A percentile compares a stretch with the other conserved stretches of the same genome.
These are phyloP conservation scores for Lactarius hatsudake DNA, from an alignment of 768 basidiomycete genomes.

Conservation along the genomic window DNA sequence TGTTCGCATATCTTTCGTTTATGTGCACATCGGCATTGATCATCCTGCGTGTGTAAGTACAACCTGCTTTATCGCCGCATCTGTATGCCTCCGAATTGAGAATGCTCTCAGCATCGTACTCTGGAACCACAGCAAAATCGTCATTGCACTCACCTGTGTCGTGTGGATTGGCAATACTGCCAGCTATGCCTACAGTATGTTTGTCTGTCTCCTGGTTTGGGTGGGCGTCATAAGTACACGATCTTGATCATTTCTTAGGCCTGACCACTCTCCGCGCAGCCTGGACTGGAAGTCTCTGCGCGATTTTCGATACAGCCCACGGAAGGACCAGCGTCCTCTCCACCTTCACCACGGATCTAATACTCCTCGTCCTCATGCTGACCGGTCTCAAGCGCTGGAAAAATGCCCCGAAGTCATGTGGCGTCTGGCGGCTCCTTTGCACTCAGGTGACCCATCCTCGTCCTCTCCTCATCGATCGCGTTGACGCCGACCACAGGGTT, in stretches of 20 bases:
- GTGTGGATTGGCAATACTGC: neutral
- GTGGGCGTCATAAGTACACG: neutral
- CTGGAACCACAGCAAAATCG: conserved; percentile 11
- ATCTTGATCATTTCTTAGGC: conserved; percentile 5
- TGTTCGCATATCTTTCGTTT: conserved; percentile 16
- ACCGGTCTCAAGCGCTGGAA: conserved; percentile 19
- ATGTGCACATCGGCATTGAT: conserved; percentile 20
- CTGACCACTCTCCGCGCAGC: neutral
- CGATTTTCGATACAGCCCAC: neutral
- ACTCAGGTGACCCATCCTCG: conserved; percentile 6
- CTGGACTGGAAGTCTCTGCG: conserved; percentile 7
- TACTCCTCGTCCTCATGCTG: conserved; percentile 21
- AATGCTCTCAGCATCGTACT: conserved; percentile 1
- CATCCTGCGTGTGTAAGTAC: conserved; percentile 20
- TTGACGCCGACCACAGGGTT: conserved; percentile 9
- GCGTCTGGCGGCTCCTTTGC: conserved; percentile 15
- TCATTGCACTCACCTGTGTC: neutral
- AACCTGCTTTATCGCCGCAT: no score
- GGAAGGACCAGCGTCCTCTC: conserved; percentile 3
- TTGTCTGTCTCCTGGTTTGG: neutral
- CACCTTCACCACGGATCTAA: conserved; percentile 11
- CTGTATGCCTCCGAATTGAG: neutral
- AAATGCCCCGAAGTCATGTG: neutral
- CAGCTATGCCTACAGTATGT: conserved; percentile 1
- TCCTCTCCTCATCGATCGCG: neutral